Evolutionary conservation across 129 eudicot genomes (phyloP), one percentile per base, ranked within the genome.

Genomic region (Chrysanthemum lavandulifolium): DNA sequence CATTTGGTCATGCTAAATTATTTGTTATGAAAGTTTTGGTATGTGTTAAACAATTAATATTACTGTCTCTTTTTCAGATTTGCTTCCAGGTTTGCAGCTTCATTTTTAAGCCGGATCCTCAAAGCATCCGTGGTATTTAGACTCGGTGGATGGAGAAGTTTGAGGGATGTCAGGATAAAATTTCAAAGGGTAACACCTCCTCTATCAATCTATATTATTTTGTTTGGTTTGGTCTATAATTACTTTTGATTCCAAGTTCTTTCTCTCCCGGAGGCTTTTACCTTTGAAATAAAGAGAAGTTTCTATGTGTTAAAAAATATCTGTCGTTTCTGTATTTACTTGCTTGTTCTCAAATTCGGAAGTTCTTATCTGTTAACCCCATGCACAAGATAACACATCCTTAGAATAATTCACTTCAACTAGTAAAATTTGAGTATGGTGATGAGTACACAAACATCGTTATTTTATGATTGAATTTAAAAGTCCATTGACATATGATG

Each of bases 71-170:
- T 64, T 78, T 78, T 69, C 85, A 92, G 98, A 82, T 92, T 92
- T 78, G 85, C 87, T 63, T 88, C 96, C 71, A 79, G 84, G 81
- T 67, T 92, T 73, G 10, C 84, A 81, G 88, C 91, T 75, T 78
- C 80, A 85, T 65, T 86, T 78, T 82, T 92, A 75, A 87, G 98
- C 82, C 91, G 89, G 68, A 80, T 83, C 56, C 72, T 92, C 85
- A 91, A 91, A 69, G 98, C 95, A 73, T 92, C 96, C 11, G 92
- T 92, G 40, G 87, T 78, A 71, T 89, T 92, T 65, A 89, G 91
- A 36, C 81, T 92, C 73, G 71, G 95, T 68, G 98, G 98, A 73
- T 92, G 94, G 96, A 89, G 91, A 89, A 73, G 88, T 74, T 78
- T 89, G 73, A 87, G 90, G 85, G 96, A 92, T 83, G 80, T 92